phyloP scores from a whole-genome alignment of 257 asterid species.

The Solanum appendiculatum region DNA sequence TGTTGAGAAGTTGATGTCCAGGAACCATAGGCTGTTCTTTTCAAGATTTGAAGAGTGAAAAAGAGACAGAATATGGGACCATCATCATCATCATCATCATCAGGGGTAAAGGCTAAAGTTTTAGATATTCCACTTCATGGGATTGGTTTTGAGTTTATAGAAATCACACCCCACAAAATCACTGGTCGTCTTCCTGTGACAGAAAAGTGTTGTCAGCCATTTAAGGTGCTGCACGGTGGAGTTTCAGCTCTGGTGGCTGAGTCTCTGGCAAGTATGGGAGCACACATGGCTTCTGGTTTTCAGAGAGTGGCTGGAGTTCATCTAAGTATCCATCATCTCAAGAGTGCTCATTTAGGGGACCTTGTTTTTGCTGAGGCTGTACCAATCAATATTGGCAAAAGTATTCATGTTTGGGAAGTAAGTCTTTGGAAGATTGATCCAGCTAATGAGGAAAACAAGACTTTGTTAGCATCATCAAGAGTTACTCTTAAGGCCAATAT shows the following conservation, averaged over 20 bases:
- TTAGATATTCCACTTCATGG: conserved; percentile 46
- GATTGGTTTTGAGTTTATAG: conserved; percentile 59
- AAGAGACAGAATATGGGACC: background rate
- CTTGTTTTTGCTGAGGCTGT: conserved; percentile 60
- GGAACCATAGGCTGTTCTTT: background rate
- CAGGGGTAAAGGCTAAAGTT: conserved; percentile 19
- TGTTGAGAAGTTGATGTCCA: background rate
- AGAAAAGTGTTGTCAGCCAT: conserved; percentile 61
- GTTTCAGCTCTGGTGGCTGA: conserved; percentile 38
- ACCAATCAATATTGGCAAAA: conserved; percentile 53
- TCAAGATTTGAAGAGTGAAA: background rate
- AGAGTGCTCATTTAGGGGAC: conserved; percentile 66
- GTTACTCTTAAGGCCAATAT: conserved; percentile 62
- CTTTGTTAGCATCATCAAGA: conserved; percentile 59
- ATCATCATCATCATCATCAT: background rate
- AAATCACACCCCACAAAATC: conserved; percentile 44
- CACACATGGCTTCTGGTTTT: conserved; percentile 32
- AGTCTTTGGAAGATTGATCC: conserved; percentile 41
- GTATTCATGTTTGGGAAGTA: conserved; percentile 89
- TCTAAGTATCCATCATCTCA: conserved; percentile 36
- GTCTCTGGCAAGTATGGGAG: conserved; percentile 33
- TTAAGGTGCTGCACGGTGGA: conserved; percentile 42
- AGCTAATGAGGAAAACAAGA: conserved; percentile 15
- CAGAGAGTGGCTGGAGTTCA: conserved; percentile 34
- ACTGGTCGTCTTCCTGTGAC: conserved; percentile 59